A percentile compares a stretch with the other conserved stretches of the same genome.
Conservation (phyloP, 2,329 filamentous ascomycete species). For the Dothistroma pini region DNA sequence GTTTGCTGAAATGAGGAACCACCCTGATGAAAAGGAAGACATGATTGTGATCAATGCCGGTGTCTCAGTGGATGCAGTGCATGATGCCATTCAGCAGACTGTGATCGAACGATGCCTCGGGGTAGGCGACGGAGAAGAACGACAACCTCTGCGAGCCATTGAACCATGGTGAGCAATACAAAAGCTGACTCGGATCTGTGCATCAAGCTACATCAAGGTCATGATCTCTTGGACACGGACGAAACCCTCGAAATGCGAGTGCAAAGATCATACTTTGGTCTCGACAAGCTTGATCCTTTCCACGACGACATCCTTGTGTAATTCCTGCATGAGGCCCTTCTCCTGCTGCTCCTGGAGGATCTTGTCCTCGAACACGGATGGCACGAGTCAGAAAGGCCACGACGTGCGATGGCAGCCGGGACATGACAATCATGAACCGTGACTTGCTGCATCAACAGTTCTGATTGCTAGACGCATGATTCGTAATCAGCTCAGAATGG, state of each 20-base stretch:
- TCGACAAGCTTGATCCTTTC: neutral
- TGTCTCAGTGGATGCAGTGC: conserved; percentile 49
- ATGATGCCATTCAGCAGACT: conserved; percentile 32
- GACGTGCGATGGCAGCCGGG: too few relatives aligned
- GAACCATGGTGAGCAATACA: conserved; percentile 15
- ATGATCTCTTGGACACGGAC: too few relatives aligned
- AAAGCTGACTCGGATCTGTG: too few relatives aligned
- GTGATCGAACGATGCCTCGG: conserved; percentile 18
- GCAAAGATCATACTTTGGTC: neutral
- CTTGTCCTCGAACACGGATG: neutral
- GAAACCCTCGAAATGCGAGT: neutral
- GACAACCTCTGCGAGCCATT: conserved; percentile 15
- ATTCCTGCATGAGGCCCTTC: neutral
- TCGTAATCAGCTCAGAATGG: too few relatives aligned
- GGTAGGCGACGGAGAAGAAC: neutral
- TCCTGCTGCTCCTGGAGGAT: neutral
- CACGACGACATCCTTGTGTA: neutral
- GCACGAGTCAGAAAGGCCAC: neutral
- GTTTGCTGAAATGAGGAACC: conserved; percentile 54
- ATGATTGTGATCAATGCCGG: conserved; percentile 56
- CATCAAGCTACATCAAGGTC: neutral
- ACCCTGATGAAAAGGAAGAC: conserved; percentile 49
- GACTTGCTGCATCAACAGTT: too few relatives aligned
- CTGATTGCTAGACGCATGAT: too few relatives aligned
- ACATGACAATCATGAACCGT: too few relatives aligned